Evolutionary conservation across 768 basidiomycete species (phyloP).

Genomic region (Rhizopogon roseolus): DNA sequence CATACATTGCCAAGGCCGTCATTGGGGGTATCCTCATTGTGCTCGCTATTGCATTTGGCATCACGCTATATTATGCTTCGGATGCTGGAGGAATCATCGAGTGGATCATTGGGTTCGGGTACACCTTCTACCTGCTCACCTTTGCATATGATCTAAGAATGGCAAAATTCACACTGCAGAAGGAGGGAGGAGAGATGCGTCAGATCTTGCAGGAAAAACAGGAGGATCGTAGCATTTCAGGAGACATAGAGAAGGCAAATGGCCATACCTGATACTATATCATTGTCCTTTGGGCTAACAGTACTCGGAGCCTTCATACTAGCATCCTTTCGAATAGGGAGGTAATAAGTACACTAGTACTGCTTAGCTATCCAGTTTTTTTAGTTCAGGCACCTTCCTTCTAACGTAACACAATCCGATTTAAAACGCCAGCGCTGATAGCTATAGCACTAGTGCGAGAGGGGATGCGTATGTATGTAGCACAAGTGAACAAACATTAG

Average conservation of each 20-base stretch:
- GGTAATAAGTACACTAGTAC: too few relatives aligned
- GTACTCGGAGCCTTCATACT: too few relatives aligned
- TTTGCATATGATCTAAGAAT: slow-evolving; percentile 69
- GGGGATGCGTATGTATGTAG: too few relatives aligned
- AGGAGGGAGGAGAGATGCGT: background rate
- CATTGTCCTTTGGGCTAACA: background rate
- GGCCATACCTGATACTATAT: background rate
- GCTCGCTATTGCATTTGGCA: slow-evolving; percentile 60
- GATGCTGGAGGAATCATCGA: slow-evolving; percentile 66
- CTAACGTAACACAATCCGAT: too few relatives aligned
- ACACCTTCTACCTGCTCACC: slow-evolving; percentile 67
- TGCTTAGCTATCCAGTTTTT: too few relatives aligned
- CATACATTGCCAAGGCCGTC: slow-evolving; percentile 59
- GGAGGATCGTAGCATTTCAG: background rate
- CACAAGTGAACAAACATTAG: too few relatives aligned
- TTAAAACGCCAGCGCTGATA: too few relatives aligned
- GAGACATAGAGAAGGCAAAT: background rate
- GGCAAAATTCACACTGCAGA: slow-evolving; percentile 28
- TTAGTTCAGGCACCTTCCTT: too few relatives aligned
- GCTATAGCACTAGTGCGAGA: too few relatives aligned
- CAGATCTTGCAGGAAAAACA: background rate
- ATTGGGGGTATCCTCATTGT: slow-evolving; percentile 55
- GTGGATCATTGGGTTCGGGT: slow-evolving; percentile 71
- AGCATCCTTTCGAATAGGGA: too few relatives aligned
- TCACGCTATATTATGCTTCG: slow-evolving; percentile 38